Evolutionary conservation across 257 asterid genomes (phyloP).

Genomic region (Ballota nigra): DNA sequence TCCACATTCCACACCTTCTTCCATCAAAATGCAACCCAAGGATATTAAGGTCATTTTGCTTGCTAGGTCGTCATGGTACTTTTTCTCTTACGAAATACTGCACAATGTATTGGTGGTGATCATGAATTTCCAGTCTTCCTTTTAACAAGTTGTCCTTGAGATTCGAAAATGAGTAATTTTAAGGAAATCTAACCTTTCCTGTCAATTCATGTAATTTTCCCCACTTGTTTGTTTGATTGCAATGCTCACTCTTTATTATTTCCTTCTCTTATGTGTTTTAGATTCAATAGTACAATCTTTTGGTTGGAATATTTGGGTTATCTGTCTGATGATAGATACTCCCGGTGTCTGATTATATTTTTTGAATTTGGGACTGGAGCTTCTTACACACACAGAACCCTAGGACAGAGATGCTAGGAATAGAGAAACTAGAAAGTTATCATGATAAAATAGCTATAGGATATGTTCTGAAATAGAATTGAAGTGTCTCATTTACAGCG

Average conservation of each 20-base stretch:
- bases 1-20: neutral
- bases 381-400: neutral
- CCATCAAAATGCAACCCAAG: neutral
- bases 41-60: neutral
- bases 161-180: neutral
- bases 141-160: neutral
- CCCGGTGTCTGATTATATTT: no score
- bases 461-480: neutral
- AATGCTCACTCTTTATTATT: neutral
- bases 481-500: neutral
- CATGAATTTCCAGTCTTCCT: neutral
- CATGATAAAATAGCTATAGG: neutral
- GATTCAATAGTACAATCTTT: neutral
- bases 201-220: neutral
- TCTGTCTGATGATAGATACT: neutral
- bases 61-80: neutral
- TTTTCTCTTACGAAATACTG: neutral
- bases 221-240: neutral
- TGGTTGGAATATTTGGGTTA: neutral
- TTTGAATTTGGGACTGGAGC: neutral
- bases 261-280: neutral
- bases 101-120: neutral
- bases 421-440: neutral
- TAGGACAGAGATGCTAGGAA: neutral
- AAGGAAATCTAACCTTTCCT: neutral